Conservation (phyloP, 169 alveolate species). For the Plasmodium relictum region DNA sequence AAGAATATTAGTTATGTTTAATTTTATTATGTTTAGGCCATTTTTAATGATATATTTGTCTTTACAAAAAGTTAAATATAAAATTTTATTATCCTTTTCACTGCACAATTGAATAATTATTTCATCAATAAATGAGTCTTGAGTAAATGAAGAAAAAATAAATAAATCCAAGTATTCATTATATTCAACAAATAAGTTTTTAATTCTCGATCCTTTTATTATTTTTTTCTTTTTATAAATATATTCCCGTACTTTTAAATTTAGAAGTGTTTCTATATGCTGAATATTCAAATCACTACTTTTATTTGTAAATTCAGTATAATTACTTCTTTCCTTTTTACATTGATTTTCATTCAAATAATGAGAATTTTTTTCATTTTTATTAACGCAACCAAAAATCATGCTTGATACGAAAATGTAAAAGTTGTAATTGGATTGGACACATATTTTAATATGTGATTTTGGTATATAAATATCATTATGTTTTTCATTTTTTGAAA, state of each 20-base stretch:
- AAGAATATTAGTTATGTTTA: constrained; percentile 32
- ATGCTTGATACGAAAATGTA: constrained; percentile 57
- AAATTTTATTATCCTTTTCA: constrained; percentile 32
- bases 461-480: constrained; percentile 40
- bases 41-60: constrained; percentile 22
- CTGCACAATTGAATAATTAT: constrained; percentile 44
- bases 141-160: constrained; percentile 44
- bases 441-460: constrained; percentile 33
- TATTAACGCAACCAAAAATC: constrained; percentile 26
- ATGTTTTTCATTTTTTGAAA: constrained; percentile 43
- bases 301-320: neutral
- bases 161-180: constrained; percentile 61
- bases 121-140: constrained; percentile 20
- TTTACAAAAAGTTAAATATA: constrained; percentile 16
- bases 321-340: neutral
- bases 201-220: constrained; percentile 11
- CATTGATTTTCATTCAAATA: neutral
- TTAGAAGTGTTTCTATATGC: constrained; percentile 43
- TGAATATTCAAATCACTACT: neutral
- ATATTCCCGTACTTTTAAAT: constrained; percentile 10
- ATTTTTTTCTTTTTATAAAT: constrained; percentile 5
- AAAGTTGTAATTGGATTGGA: constrained; percentile 52
- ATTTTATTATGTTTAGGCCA: constrained; percentile 52
- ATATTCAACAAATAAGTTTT: constrained; percentile 41
- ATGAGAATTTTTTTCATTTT: neutral